phyloP scores from a whole-genome alignment of 129 eudicot species.

The Cynara cardunculus region DNA sequence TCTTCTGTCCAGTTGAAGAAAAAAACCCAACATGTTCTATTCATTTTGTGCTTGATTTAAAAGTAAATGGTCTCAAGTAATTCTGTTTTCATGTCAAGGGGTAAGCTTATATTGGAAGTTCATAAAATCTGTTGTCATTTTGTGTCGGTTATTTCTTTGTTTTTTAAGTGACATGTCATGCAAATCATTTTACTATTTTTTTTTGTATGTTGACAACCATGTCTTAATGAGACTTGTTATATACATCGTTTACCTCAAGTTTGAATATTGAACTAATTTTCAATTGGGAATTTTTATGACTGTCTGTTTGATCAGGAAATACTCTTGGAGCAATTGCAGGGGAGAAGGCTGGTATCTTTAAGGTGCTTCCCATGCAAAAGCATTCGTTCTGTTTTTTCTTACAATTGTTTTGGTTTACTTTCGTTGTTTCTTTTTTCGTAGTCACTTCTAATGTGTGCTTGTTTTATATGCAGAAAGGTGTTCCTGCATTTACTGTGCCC shows the following conservation, averaged over 20 bases:
- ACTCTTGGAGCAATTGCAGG: constrained; percentile 96
- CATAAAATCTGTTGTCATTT: neutral
- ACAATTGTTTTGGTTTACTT: neutral
- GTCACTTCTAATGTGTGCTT: neutral
- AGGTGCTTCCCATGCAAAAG: constrained; percentile 43
- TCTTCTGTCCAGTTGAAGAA: too few relatives aligned
- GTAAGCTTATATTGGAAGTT: too few relatives aligned
- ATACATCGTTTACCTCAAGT: neutral
- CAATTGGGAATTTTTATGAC: neutral
- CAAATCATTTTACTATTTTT: neutral
- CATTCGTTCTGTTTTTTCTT: neutral
- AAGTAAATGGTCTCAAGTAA: too few relatives aligned
- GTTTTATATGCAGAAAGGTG: constrained; percentile 47
- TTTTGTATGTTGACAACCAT: neutral
- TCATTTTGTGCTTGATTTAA: too few relatives aligned
- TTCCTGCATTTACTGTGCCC: constrained; percentile 91
- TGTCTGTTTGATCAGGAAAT: constrained; percentile 48
- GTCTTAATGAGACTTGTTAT: neutral
- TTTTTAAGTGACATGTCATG: neutral
- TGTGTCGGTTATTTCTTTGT: neutral
- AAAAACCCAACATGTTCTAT: too few relatives aligned
- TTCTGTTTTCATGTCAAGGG: too few relatives aligned
- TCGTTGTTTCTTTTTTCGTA: neutral
- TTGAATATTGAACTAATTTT: neutral
- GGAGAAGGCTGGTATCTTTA: constrained; percentile 95